Conservation (phyloP, 352 stramenopile genomes). For the Phytophthora parvispora region DNA sequence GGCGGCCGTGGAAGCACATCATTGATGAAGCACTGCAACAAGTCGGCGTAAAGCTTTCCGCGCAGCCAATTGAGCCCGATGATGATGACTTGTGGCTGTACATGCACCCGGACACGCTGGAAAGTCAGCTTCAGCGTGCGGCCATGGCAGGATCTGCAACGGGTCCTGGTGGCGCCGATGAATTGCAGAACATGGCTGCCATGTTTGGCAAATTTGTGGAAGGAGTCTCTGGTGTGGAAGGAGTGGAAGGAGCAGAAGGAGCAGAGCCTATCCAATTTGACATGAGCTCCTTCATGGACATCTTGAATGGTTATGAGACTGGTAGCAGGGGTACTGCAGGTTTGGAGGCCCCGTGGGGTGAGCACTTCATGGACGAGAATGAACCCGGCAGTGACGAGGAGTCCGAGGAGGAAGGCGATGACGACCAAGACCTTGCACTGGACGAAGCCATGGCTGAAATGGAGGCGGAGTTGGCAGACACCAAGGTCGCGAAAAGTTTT, state of each 20-base stretch:
- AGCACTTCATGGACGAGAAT: constrained; percentile 39
- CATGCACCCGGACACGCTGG: constrained; percentile 76
- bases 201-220: constrained; percentile 86
- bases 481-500: constrained; percentile 73
- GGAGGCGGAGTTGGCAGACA: constrained; percentile 69
- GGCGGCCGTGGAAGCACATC: constrained; percentile 39
- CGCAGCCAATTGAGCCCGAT: constrained; percentile 32
- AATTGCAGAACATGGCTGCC: constrained; percentile 72
- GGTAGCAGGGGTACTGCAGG: not conserved
- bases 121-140: constrained; percentile 64
- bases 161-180: constrained; percentile 54
- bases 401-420: constrained; percentile 26
- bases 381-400: constrained; percentile 46
- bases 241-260: constrained; percentile 64
- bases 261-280: constrained; percentile 70
- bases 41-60: not conserved
- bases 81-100: constrained; percentile 88
- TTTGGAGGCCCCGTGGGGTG: constrained; percentile 27
- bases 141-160: constrained; percentile 14
- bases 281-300: constrained; percentile 73
- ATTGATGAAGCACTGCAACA: constrained; percentile 48
- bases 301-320: constrained; percentile 49
- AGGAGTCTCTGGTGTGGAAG: constrained; percentile 68
- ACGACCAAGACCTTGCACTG: constrained; percentile 53
- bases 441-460: constrained; percentile 79